A percentile compares a stretch with the other conserved stretches of the same genome.
These are phyloP conservation scores for Phytophthora fragariae DNA, from an alignment of 352 stramenopile genomes.

Conservation along the genomic window DNA sequence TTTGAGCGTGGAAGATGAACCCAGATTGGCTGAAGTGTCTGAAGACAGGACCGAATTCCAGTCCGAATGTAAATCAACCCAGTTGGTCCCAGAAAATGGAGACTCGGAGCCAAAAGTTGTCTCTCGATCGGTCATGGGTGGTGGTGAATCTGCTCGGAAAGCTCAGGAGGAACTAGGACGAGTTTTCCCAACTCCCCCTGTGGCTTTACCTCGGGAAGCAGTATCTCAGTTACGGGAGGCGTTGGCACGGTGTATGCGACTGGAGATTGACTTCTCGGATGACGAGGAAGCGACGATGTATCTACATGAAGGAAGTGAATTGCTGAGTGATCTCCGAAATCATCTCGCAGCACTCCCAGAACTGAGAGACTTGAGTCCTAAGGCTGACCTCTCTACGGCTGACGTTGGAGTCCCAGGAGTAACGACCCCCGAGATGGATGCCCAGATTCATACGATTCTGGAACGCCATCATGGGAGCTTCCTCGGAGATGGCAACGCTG, in stretches of 20 bases:
- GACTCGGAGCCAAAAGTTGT: neutral
- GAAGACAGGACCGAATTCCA: neutral
- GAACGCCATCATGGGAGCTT: too few relatives aligned
- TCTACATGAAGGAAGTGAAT: conserved; percentile 9
- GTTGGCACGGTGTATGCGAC: neutral
- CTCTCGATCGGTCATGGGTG: neutral
- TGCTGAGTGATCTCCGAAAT: conserved; percentile 8
- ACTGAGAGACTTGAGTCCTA: conserved; percentile 1
- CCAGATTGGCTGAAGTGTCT: neutral
- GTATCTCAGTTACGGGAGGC: neutral
- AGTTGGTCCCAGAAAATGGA: neutral
- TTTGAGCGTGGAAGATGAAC: neutral
- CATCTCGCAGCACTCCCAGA: conserved; percentile 8
- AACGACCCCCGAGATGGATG: too few relatives aligned
- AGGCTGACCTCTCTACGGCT: neutral
- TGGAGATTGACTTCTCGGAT: neutral
- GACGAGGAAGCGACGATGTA: conserved; percentile 5
- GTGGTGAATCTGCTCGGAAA: neutral
- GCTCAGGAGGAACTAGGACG: neutral
- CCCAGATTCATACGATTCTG: too few relatives aligned
- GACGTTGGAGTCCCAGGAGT: neutral
- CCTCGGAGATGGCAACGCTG: too few relatives aligned
- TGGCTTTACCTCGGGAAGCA: neutral
- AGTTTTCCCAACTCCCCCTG: neutral
- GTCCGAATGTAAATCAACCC: neutral